These are phyloP conservation scores for Populus tomentosa DNA, from an alignment of 441 rosid species.

Conservation along the genomic window DNA sequence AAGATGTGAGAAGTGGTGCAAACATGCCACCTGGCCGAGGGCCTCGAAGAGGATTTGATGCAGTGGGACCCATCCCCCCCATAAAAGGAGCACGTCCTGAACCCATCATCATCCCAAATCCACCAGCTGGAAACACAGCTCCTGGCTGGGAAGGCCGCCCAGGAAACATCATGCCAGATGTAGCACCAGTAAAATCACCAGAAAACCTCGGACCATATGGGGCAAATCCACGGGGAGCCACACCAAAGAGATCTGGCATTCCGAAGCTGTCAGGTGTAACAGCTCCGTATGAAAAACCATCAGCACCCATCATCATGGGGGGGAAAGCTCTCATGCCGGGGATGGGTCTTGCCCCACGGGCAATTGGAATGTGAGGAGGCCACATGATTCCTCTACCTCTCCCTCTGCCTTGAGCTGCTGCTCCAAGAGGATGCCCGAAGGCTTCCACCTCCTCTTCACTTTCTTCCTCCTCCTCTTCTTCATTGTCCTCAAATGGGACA, in stretches of 20 bases:
- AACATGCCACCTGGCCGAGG: constrained; percentile 58
- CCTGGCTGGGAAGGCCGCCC: constrained; percentile 92
- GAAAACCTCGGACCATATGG: constrained; percentile 89
- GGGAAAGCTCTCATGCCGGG: constrained; percentile 86
- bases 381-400: constrained; percentile 96
- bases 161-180: constrained; percentile 89
- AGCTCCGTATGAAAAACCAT: constrained; percentile 79
- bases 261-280: constrained; percentile 63
- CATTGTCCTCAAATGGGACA: constrained; percentile 93
- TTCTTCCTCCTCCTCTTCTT: constrained; percentile 94
- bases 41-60: constrained; percentile 48
- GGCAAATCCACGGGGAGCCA: constrained; percentile 71
- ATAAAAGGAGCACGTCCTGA: constrained; percentile 77
- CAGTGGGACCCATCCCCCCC: constrained; percentile 71
- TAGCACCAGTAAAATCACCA: constrained; percentile 79
- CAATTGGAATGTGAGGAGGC: constrained; percentile 85
- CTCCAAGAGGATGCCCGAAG: constrained; percentile 28
- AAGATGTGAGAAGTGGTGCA: constrained; percentile 36
- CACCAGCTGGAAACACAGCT: constrained; percentile 64
- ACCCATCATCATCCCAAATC: constrained; percentile 95
- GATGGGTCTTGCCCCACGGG: constrained; percentile 77
- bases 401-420: constrained; percentile 77
- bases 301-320: constrained; percentile 80
- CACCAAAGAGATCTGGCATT: constrained; percentile 80
- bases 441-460: constrained; percentile 81